Evolutionary conservation across 2,329 filamentous ascomycete genomes (phyloP).

Genomic region (Xylaria sp.): DNA sequence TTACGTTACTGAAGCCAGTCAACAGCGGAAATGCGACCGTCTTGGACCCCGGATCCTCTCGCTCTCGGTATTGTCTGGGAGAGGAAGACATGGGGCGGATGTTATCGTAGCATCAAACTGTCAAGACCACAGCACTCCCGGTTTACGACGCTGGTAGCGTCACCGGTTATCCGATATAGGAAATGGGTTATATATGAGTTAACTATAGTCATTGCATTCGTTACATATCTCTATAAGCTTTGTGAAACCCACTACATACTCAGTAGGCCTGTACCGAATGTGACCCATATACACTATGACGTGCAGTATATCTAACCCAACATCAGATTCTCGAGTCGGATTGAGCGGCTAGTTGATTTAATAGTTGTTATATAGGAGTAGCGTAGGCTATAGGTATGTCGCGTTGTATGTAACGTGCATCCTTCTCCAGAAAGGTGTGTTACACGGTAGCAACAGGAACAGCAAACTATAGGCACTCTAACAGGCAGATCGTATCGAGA

Average conservation of each 20-base stretch:
- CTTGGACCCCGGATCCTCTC: slow-evolving; percentile 10
- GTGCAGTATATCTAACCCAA: not conserved
- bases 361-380: not conserved
- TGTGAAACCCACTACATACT: not conserved
- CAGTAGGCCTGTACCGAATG: not conserved
- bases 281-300: slow-evolving; percentile 3
- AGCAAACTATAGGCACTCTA: not conserved
- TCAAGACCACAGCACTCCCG: not conserved
- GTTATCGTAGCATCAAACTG: not conserved
- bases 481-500: slow-evolving; percentile 19
- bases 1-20: not conserved
- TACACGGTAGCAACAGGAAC: slow-evolving; percentile 11
- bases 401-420: slow-evolving; percentile 1
- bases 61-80: slow-evolving; percentile 3
- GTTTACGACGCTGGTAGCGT: not conserved
- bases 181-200: not conserved
- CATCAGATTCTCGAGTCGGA: slow-evolving; percentile 19
- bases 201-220: not conserved
- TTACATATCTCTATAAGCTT: slow-evolving; percentile 1
- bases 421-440: slow-evolving; percentile 16
- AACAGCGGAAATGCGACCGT: slow-evolving; percentile 17
- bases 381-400: not conserved
- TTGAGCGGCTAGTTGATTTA: slow-evolving; percentile 7
- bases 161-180: not conserved
- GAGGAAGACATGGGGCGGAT: not conserved